A percentile compares a stretch with the other conserved stretches of the same genome.
Conservation (phyloP, 371 early-diverging fungal genomes). For the Racocetra persica region DNA sequence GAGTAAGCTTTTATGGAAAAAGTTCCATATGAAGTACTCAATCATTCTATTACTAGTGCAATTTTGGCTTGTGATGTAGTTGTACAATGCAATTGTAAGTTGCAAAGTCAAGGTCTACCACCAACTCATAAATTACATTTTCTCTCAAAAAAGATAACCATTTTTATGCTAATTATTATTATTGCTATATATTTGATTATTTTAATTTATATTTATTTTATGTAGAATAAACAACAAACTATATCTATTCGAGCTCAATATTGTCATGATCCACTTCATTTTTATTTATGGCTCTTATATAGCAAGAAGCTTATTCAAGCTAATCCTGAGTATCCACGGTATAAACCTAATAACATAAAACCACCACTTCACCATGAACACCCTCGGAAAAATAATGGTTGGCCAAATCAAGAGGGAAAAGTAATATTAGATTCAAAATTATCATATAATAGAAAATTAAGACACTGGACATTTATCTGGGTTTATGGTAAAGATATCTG, state of each 20-base stretch:
- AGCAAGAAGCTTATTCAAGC: neutral
- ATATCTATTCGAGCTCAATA: neutral
- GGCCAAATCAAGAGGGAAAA: neutral
- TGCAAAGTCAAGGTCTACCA: neutral
- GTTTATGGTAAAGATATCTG: neutral
- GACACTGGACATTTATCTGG: slow-evolving; percentile 15
- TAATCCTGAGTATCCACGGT: neutral
- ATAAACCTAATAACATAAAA: neutral
- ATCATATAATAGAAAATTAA: slow-evolving; percentile 18
- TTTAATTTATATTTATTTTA: neutral
- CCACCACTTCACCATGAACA: slow-evolving; percentile 2
- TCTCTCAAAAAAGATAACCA: neutral
- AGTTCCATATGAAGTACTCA: slow-evolving; percentile 19
- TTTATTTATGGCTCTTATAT: slow-evolving; percentile 26
- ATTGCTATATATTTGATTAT: neutral
- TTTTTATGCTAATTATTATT: neutral
- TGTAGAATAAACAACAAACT: neutral
- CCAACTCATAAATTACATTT: neutral
- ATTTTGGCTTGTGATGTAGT: slow-evolving; percentile 16
- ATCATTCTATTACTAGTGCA: slow-evolving; percentile 29
- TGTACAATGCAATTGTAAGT: neutral
- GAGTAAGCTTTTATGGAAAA: slow-evolving; percentile 31
- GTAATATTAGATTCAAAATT: slow-evolving; percentile 16
- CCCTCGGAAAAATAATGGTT: neutral
- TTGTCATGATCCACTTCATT: neutral